Percentiles rank a stretch among this genome's conserved stretches.
These are phyloP conservation scores for Fusarium anthophilum DNA, from an alignment of 2,329 filamentous ascomycete species.

Conservation along the genomic window DNA sequence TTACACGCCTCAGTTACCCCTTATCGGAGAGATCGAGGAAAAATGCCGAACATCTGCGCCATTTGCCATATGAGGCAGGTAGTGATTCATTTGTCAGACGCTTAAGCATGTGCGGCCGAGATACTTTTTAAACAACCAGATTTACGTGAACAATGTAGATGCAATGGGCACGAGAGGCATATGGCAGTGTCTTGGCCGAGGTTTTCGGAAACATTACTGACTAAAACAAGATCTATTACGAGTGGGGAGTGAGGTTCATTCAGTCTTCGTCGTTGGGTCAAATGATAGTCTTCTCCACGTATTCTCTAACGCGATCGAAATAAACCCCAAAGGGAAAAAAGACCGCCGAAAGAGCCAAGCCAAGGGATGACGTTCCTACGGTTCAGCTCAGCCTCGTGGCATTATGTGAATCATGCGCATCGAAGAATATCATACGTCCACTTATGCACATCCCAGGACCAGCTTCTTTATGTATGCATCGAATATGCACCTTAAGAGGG, in stretches of 20 bases:
- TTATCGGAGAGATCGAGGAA: not conserved
- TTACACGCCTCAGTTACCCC: not conserved
- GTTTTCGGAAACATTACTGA: constrained; percentile 12
- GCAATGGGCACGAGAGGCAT: not conserved
- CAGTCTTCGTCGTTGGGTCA: not conserved
- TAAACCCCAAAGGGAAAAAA: not conserved
- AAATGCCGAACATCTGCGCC: not conserved
- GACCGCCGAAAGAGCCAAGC: not conserved
- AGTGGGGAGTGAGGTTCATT: constrained; percentile 10
- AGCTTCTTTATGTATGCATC: constrained; percentile 32
- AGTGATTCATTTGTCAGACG: not conserved
- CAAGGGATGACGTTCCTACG: constrained; percentile 1
- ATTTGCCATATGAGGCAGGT: constrained; percentile 2
- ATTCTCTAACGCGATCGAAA: not conserved
- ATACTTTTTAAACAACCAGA: not conserved
- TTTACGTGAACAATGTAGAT: not conserved
- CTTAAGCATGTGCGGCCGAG: constrained; percentile 4
- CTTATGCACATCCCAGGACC: constrained; percentile 34
- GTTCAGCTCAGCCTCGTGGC: constrained; percentile 33
- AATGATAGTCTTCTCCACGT: not conserved
- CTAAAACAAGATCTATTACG: not conserved
- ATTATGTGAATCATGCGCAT: constrained; percentile 31
- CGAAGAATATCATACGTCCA: constrained; percentile 30
- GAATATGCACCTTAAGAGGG: constrained; percentile 33
- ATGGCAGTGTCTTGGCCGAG: constrained; percentile 2